These are phyloP conservation scores for Venturia oleaginea DNA, from an alignment of 2,329 filamentous ascomycete genomes.

Conservation along the genomic window DNA sequence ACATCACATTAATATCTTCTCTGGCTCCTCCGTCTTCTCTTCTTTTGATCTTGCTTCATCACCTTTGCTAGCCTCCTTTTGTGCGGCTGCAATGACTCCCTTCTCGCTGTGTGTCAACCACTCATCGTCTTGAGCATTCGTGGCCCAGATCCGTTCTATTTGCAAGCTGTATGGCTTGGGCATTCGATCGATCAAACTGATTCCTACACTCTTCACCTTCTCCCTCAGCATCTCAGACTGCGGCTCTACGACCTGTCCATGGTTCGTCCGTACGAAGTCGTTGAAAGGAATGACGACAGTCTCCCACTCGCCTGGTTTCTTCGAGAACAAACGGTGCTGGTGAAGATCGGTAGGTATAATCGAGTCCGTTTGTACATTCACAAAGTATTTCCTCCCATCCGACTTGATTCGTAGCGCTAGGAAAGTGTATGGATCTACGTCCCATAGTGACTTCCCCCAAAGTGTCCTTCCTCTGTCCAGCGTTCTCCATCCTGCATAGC, in stretches of 20 bases:
- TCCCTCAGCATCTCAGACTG: constrained; percentile 83
- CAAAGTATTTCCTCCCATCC: constrained; percentile 83
- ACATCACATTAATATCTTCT: constrained; percentile 13
- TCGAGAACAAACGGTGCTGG: constrained; percentile 79
- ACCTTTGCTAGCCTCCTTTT: neutral
- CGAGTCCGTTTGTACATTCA: constrained; percentile 92
- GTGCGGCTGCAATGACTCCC: constrained; percentile 3
- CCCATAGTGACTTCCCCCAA: constrained; percentile 81
- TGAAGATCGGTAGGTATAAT: constrained; percentile 93
- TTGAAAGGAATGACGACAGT: constrained; percentile 85
- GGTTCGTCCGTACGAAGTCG: constrained; percentile 91
- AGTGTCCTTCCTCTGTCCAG: constrained; percentile 64
- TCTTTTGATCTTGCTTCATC: neutral
- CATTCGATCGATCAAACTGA: constrained; percentile 81
- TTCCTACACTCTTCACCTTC: constrained; percentile 75
- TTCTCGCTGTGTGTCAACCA: neutral
- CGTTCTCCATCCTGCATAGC: constrained; percentile 87
- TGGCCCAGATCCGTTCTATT: constrained; percentile 84
- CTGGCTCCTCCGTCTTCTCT: constrained; percentile 6
- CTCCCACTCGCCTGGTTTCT: constrained; percentile 80
- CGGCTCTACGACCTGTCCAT: constrained; percentile 85
- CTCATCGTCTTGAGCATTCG: constrained; percentile 44
- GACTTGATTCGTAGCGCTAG: constrained; percentile 82
- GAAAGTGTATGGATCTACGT: constrained; percentile 82
- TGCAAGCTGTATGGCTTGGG: constrained; percentile 82